Conservation (phyloP, 208 protist genomes). For the Crithidia sp. region DNA sequence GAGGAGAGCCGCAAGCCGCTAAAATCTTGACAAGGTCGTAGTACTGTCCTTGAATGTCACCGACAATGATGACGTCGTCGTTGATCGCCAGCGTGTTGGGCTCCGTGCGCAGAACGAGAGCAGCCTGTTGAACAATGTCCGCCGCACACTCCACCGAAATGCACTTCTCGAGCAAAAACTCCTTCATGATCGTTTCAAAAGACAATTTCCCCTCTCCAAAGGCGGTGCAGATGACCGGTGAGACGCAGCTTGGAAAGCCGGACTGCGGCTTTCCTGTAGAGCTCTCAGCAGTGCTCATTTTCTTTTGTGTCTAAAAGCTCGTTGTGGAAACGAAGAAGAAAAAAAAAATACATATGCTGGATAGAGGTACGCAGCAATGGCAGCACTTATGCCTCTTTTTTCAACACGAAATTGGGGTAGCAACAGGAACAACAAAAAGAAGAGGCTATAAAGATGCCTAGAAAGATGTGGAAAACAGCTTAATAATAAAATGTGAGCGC, state of each 20-base stretch:
- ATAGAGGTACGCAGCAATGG: too few relatives aligned
- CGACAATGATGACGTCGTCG: slow-evolving; percentile 87
- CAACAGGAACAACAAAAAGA: too few relatives aligned
- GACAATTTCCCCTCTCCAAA: background rate
- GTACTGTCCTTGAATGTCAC: slow-evolving; percentile 95
- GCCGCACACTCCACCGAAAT: slow-evolving; percentile 57
- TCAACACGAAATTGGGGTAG: too few relatives aligned
- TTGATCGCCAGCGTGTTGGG: slow-evolving; percentile 62
- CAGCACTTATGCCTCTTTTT: too few relatives aligned
- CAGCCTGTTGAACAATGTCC: slow-evolving; percentile 57
- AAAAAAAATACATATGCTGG: background rate
- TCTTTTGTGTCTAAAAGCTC: background rate
- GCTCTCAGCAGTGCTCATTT: background rate
- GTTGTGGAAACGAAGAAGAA: background rate
- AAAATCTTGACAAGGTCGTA: slow-evolving; percentile 92
- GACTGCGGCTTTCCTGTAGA: too few relatives aligned
- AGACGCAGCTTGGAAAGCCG: too few relatives aligned
- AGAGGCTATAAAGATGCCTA: too few relatives aligned
- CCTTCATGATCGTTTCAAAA: slow-evolving; percentile 58
- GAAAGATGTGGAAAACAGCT: too few relatives aligned
- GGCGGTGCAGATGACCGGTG: background rate
- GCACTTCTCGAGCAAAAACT: slow-evolving; percentile 67
- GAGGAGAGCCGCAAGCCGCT: slow-evolving; percentile 57
- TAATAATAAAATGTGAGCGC: too few relatives aligned
- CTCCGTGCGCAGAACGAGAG: slow-evolving; percentile 58